Evolutionary conservation across 2,329 filamentous ascomycete genomes (phyloP).

Genomic region (Trichophyton simii): DNA sequence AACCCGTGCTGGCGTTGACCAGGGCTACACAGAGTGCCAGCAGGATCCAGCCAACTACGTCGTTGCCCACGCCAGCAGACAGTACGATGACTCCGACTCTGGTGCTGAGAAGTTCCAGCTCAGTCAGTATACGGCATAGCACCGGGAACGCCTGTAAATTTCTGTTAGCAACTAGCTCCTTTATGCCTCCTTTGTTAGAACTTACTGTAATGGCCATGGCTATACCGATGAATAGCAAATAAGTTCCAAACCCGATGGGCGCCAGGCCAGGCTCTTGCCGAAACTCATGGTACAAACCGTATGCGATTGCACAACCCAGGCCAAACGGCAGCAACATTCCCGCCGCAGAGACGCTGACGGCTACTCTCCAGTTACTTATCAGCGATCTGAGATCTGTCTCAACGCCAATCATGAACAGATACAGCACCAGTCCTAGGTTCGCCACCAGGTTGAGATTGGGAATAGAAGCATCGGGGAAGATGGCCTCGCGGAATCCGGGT

Average conservation of each 20-base stretch:
- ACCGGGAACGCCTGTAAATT: conserved; percentile 58
- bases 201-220: conserved; percentile 78
- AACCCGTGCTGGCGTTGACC: conserved; percentile 71
- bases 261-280: conserved; percentile 42
- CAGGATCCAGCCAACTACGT: conserved; percentile 82
- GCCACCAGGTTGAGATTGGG: conserved; percentile 64
- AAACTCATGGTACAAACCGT: conserved; percentile 68
- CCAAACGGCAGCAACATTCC: conserved; percentile 78
- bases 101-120: conserved; percentile 61
- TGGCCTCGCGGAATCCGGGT: conserved; percentile 59
- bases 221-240: conserved; percentile 74
- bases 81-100: conserved; percentile 59
- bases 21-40: conserved; percentile 86
- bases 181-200: not conserved
- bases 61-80: conserved; percentile 82
- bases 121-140: conserved; percentile 82
- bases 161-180: not conserved
- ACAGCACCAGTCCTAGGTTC: conserved; percentile 71
- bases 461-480: conserved; percentile 66
- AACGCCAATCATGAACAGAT: conserved; percentile 75
- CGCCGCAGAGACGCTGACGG: conserved; percentile 61
- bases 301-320: conserved; percentile 66
- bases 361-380: conserved; percentile 66
- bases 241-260: conserved; percentile 50
- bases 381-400: conserved; percentile 75